Base-by-base conservation (phyloP, 2,329 filamentous ascomycete species). In the Hypomyces perniciosus region DNA sequence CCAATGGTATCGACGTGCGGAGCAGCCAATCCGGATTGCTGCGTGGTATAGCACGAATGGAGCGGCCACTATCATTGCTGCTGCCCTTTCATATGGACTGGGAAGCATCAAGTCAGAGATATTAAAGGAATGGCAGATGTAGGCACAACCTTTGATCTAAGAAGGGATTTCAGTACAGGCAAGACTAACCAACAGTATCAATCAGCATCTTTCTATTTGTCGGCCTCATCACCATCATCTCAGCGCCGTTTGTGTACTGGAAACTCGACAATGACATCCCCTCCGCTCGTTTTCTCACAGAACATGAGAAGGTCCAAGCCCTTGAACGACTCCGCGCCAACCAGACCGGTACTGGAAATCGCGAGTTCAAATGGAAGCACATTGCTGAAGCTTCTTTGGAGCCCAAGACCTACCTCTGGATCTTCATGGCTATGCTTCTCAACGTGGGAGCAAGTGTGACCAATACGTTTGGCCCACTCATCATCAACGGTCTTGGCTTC, bases 251-350 rank as follows among this genome's bases (percentile, higher is more conserved):
- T 8, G 68, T 83, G 1, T 86, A 81, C 65, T 80, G 72, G 70
- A 72, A 72, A 42, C 72, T 87, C 2, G 80, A 84, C 61, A 77
- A 78, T 60, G 80, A 83, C 55, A 75, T 84, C 13, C 62, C 73
- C 0, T 76, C 76, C 0, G 77, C 77, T 0, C 71, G 76, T 10
- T 80, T 78, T 51, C 60, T 93, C 28, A 85, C 72, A 6, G 77
- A 84, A 47, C 74, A 81, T 42, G 88, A 92, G 57, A 80, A 81
- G 9, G 64, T 82, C 0, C 74, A 89, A 39, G 85, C 84, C 0
- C 72, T 90, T 28, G 87, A 89, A 56, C 77, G 88, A 0, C 80
- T 92, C 5, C 76, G 86, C 0, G 75, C 81, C 26, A 92, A 92
- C 59, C 82, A 89, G 62, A 88, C 88, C 53, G 88, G 88, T 0